Conservation (phyloP, 2,329 filamentous ascomycete species). For the Davidsoniella virescens region DNA sequence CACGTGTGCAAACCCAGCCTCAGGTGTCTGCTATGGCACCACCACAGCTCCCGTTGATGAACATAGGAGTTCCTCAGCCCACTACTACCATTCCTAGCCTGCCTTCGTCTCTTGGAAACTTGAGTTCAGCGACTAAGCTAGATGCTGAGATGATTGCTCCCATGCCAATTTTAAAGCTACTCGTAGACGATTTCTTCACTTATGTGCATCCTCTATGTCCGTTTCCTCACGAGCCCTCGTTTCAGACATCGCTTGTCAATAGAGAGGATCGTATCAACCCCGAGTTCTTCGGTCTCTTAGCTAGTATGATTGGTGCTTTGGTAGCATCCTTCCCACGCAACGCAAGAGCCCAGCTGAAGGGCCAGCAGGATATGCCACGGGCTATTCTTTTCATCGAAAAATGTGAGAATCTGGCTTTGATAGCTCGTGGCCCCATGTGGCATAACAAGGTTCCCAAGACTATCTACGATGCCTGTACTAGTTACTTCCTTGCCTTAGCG, state of each 20-base stretch:
- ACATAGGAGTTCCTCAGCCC: background rate
- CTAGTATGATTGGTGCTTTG: constrained; percentile 58
- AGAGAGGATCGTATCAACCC: constrained; percentile 50
- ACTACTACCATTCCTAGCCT: background rate
- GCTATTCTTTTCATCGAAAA: constrained; percentile 54
- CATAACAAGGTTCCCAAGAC: constrained; percentile 30
- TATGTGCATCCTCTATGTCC: constrained; percentile 64
- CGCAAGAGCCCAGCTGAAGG: constrained; percentile 51
- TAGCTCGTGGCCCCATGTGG: constrained; percentile 44
- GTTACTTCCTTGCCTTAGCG: constrained; percentile 56
- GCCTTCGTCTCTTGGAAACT: background rate
- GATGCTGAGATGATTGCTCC: constrained; percentile 57
- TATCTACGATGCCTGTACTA: constrained; percentile 47
- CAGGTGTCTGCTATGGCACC: constrained; percentile 35
- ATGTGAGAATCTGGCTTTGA: constrained; percentile 52
- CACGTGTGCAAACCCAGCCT: constrained; percentile 23
- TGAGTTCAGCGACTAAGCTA: constrained; percentile 17
- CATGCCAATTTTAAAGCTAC: constrained; percentile 46
- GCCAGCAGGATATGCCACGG: constrained; percentile 49
- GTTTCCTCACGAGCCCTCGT: constrained; percentile 65
- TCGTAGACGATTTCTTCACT: constrained; percentile 71
- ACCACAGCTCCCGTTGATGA: constrained; percentile 13
- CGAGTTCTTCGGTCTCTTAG: constrained; percentile 52
- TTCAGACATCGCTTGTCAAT: constrained; percentile 49
- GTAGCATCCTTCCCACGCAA: constrained; percentile 63